These are phyloP conservation scores for Phaeoacremonium minimum DNA, from an alignment of 2,329 filamentous ascomycete genomes.

Conservation along the genomic window DNA sequence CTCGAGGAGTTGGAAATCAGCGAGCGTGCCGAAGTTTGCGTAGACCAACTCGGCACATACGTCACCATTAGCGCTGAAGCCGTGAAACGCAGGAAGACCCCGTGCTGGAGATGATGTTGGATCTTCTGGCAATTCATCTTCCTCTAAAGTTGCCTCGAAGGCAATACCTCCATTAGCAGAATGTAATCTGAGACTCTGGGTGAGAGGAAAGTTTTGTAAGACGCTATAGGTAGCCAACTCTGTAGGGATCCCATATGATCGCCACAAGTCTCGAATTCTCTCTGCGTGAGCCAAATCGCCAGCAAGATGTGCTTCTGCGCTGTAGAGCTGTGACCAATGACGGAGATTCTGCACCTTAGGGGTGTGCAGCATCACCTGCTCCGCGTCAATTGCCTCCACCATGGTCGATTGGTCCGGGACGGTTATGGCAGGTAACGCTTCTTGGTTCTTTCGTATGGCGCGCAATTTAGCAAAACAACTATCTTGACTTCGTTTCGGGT, in stretches of 20 bases:
- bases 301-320: constrained; percentile 13
- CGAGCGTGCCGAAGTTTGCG: constrained; percentile 62
- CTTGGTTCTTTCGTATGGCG: no score
- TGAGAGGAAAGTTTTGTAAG: constrained; percentile 48
- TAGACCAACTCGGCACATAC: constrained; percentile 64
- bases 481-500: no score
- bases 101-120: constrained; percentile 56
- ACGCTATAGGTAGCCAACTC: constrained; percentile 40
- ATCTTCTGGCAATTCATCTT: constrained; percentile 65
- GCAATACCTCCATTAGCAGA: constrained; percentile 26
- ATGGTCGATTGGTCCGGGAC: no score
- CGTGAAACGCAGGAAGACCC: constrained; percentile 68
- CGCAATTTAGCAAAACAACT: no score
- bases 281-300: constrained; percentile 15
- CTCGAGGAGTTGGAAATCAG: constrained; percentile 63
- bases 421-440: no score
- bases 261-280: constrained; percentile 16
- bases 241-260: constrained; percentile 14
- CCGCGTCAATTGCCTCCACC: constrained; percentile 10
- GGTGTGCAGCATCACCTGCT: constrained; percentile 13
- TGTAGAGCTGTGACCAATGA: constrained; percentile 16
- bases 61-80: constrained; percentile 68
- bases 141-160: constrained; percentile 61
- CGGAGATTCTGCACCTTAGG: constrained; percentile 11
- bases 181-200: constrained; percentile 17